Percentiles rank a stretch among this genome's conserved stretches.
Conservation (phyloP, 1,139 yeast species). For the Kodamaea arcana region DNA sequence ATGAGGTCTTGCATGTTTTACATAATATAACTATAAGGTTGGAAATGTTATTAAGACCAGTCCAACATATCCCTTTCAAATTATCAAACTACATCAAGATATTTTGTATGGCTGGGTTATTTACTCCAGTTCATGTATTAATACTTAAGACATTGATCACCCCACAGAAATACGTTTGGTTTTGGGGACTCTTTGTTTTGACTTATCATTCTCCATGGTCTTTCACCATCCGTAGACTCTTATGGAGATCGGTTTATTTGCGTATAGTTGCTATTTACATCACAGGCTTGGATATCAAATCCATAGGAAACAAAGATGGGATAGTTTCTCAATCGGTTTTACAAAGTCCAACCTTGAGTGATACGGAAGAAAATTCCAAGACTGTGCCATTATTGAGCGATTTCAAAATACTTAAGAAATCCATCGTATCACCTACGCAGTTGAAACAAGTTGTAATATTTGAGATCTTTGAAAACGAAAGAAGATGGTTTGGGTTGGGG, state of each 20-base stretch:
- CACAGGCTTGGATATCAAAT: constrained; percentile 43
- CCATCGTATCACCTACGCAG: constrained; percentile 38
- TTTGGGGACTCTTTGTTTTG: constrained; percentile 37
- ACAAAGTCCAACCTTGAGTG: constrained; percentile 25
- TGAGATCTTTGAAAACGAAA: constrained; percentile 52
- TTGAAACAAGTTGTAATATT: constrained; percentile 47
- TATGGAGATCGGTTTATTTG: constrained; percentile 53
- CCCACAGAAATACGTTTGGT: constrained; percentile 34
- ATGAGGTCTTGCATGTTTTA: constrained; percentile 50
- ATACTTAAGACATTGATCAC: constrained; percentile 32
- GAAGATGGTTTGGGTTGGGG: constrained; percentile 61
- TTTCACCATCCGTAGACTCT: constrained; percentile 42
- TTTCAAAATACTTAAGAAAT: constrained; percentile 39
- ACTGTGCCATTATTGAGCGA: constrained; percentile 28
- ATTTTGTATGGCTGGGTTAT: constrained; percentile 25
- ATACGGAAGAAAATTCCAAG: constrained; percentile 19
- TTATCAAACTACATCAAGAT: constrained; percentile 27
- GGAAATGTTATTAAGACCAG: constrained; percentile 43
- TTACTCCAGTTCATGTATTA: constrained; percentile 48
- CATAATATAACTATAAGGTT: constrained; percentile 47
- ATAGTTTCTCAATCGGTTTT: constrained; percentile 15
- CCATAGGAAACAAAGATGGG: constrained; percentile 17
- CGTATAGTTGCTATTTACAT: constrained; percentile 40
- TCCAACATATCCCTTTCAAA: constrained; percentile 29
- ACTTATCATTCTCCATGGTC: constrained; percentile 55